Base-by-base conservation (phyloP, 805 yeast species). In the Nakazawaea peltata region DNA sequence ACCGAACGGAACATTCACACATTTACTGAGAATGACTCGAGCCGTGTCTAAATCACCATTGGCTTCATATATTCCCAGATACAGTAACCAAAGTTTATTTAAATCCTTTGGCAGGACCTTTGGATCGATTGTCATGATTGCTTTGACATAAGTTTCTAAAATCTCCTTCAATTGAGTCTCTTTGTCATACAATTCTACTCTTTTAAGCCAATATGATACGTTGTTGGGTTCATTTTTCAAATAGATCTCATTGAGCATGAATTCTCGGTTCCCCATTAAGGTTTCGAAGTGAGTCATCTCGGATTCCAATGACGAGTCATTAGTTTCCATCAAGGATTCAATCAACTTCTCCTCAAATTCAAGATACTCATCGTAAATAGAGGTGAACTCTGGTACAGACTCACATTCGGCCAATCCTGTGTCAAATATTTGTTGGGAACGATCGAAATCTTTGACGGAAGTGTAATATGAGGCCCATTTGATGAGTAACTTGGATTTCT, bases 1-100 rank as follows among this genome's bases (percentile, higher is more conserved):
- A 18, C 61, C 67, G 55, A 69, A 86, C 5, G 87, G 88, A 0
- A 87, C 88, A 37, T 76, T 74, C 1, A 74, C 60, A 0, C 90
- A 79, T 32, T 77, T 77, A 25, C 74, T 72, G 37, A 69, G 72
- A 5, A 87, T 69, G 13, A 70, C 61, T 42, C 81, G 57, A 1
- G 88, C 86, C 0, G 82, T 71, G 13, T 59, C 61, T 9, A 67
- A 43, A 44, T 83, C 86, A 0, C 61, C 61, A 30, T 67, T 60
- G 1, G 61, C 56, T 33, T 77, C 75, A 56, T 84, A 87, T 3
- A 81, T 52, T 21, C 59, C 52, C 0, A 94, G 82, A 52, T 83
- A 87, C 3, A 64, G 56, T 4, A 71, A 59, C 96, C 96, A 88
- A 7, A 88, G 46, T 13, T 67, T 55, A 1, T 77, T 69, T 5